Evolutionary conservation across 2,329 filamentous ascomycete species (phyloP).

Genomic region (Aspergillus quadricinctus): DNA sequence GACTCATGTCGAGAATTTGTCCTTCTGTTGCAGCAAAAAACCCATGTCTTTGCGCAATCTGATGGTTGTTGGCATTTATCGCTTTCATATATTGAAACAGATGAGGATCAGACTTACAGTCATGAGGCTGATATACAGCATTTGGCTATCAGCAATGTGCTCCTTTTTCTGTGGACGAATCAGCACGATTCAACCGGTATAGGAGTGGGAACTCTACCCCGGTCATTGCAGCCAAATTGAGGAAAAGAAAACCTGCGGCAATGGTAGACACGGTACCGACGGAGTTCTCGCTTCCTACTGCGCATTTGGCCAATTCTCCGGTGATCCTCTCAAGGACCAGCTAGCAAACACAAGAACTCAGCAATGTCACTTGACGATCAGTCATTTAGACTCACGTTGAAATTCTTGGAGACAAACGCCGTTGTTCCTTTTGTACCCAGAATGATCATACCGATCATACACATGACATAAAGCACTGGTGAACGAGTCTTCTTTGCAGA

Average conservation of each 20-base stretch:
- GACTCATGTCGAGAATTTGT: slow-evolving; percentile 35
- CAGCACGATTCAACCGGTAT: neutral
- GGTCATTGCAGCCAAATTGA: slow-evolving; percentile 48
- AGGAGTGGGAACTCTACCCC: slow-evolving; percentile 25
- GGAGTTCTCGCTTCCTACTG: slow-evolving; percentile 37
- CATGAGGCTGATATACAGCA: slow-evolving; percentile 49
- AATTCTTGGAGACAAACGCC: slow-evolving; percentile 47
- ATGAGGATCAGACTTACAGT: slow-evolving; percentile 24
- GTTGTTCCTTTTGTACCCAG: slow-evolving; percentile 50
- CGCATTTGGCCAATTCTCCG: slow-evolving; percentile 41
- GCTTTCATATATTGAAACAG: neutral
- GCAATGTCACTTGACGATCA: neutral
- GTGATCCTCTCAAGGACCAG: slow-evolving; percentile 37
- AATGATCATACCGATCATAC: slow-evolving; percentile 50
- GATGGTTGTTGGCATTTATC: neutral
- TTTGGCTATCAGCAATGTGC: slow-evolving; percentile 46
- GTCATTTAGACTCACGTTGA: slow-evolving; percentile 27
- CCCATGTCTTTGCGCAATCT: slow-evolving; percentile 47
- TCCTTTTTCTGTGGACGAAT: slow-evolving; percentile 32
- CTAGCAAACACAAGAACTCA: slow-evolving; percentile 14
- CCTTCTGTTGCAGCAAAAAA: slow-evolving; percentile 48
- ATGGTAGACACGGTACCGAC: slow-evolving; percentile 44
- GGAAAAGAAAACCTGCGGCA: slow-evolving; percentile 45
- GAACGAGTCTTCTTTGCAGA: slow-evolving; percentile 45
- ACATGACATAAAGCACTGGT: slow-evolving; percentile 50